These are phyloP conservation scores for Penicillium lagena DNA, from an alignment of 495 filamentous ascomycete species.

Conservation along the genomic window DNA sequence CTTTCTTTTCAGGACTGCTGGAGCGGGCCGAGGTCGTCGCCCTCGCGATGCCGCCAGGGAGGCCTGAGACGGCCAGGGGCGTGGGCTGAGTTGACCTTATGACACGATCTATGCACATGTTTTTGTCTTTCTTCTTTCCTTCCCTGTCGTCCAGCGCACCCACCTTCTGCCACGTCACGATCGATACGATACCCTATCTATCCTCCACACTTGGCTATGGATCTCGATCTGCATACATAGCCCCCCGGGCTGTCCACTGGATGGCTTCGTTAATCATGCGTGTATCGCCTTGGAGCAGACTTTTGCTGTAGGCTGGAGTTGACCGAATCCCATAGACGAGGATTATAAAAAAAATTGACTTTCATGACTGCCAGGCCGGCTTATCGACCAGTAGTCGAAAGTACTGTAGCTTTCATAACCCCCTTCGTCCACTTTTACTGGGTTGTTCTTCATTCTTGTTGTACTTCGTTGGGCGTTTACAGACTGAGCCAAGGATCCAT, in stretches of 20 bases:
- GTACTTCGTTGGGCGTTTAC: too few relatives aligned
- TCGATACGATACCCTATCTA: conserved; percentile 26
- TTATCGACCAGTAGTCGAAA: too few relatives aligned
- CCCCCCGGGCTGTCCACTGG: conserved; percentile 2
- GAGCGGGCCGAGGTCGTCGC: conserved; percentile 29
- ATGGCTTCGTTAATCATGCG: conserved; percentile 6
- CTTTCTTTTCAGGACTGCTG: conserved; percentile 26
- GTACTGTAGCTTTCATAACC: too few relatives aligned
- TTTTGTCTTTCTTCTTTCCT: conserved; percentile 2
- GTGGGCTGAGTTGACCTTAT: conserved; percentile 18
- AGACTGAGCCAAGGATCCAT: neutral
- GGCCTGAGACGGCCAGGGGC: conserved; percentile 11
- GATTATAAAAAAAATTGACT: too few relatives aligned
- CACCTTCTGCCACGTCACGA: conserved; percentile 20
- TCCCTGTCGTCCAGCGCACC: conserved; percentile 21
- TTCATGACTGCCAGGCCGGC: too few relatives aligned
- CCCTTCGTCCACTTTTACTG: too few relatives aligned
- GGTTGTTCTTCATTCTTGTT: too few relatives aligned
- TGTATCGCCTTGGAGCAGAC: neutral
- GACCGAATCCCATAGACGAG: too few relatives aligned
- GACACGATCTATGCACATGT: conserved; percentile 20
- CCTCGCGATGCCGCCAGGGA: conserved; percentile 24
- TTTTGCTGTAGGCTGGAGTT: too few relatives aligned
- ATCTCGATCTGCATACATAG: conserved; percentile 10
- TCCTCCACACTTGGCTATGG: conserved; percentile 10